Base-by-base conservation (phyloP, 345 rosid genomes). In the Citrus glauca region DNA sequence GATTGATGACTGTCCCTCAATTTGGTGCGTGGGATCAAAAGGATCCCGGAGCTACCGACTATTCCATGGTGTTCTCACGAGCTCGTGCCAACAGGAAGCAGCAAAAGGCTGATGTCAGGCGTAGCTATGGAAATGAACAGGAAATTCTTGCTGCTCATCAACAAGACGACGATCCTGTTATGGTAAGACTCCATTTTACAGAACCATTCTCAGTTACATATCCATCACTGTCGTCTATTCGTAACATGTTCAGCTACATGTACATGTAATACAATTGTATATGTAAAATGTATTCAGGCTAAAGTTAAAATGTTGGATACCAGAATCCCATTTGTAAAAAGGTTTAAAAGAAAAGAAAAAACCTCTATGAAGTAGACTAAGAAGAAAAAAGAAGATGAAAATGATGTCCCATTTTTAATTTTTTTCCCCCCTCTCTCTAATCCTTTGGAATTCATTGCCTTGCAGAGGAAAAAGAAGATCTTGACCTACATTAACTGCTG, bases 401-500 rank as follows among this genome's bases (percentile, higher is more conserved):
- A 37, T 0, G 19, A 28, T 42, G 20, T 10, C 30, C 19, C 22
- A 3, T 28, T 35, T 53, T 5, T 53, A 0, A 7, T 16, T 48
- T 48, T 14, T 48, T 14, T 1, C 19, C 22, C 56, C 55, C 75
- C 77, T 7, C 48, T 73, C 75, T 68, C 78, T 87, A 79, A 77
- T 78, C 50, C 61, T 40, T 20, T 37, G 57, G 40, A 71, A 28
- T 77, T 65, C 65, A 75, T 79, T 82, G 32, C 57, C 72, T 55
- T 90, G 97, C 96, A 91, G 98, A 92, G 78, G 84, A 91, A 80
- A 85, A 92, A 84, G 91, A 91, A 83, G 90, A 80, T 94, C 81
- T 79, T 91, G 86, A 88, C 94, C 82, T 92, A 89, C 90, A 88
- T 94, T 63, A 91, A 91, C 74, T 90, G 98, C 87, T 94, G 97